Percentiles rank a stretch among this genome's conserved stretches.
Conservation (phyloP, 2,329 filamentous ascomycete species). For the Scopulariopsis brevicaulis region DNA sequence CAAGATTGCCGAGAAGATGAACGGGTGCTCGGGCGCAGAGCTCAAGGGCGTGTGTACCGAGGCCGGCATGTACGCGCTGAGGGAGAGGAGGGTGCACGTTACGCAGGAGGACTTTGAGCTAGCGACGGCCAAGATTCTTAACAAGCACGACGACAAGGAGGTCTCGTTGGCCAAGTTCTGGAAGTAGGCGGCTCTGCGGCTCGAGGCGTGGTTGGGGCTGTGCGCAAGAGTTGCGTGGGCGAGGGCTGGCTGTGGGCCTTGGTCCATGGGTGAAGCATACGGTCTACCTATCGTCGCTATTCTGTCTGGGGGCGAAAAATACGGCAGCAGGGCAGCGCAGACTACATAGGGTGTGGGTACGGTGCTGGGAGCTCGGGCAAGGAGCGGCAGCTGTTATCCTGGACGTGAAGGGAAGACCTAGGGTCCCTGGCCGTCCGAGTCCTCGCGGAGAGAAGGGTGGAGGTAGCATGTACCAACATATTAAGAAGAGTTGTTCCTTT, state of each 20-base stretch:
- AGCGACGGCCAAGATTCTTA: slow-evolving; percentile 96
- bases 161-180: slow-evolving; percentile 79
- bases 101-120: slow-evolving; percentile 99
- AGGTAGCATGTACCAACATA: background rate
- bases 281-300: background rate
- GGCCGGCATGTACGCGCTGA: slow-evolving; percentile 93
- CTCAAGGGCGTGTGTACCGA: slow-evolving; percentile 98
- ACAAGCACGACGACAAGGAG: slow-evolving; percentile 99
- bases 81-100: slow-evolving; percentile 92
- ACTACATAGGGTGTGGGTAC: background rate
- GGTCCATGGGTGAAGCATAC: background rate
- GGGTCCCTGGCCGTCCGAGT: background rate
- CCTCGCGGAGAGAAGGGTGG: background rate
- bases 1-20: slow-evolving; percentile 99
- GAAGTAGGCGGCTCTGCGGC: slow-evolving; percentile 19
- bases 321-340: background rate
- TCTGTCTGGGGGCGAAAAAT: background rate
- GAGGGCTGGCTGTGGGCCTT: background rate
- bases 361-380: background rate
- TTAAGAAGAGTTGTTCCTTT: background rate
- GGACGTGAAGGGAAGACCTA: background rate
- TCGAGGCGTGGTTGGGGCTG: background rate
- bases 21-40: slow-evolving; percentile 94
- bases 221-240: background rate
- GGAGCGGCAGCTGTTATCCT: background rate